phyloP scores from a whole-genome alignment of 352 stramenopile genomes.

The Globisporangium ultimum region DNA sequence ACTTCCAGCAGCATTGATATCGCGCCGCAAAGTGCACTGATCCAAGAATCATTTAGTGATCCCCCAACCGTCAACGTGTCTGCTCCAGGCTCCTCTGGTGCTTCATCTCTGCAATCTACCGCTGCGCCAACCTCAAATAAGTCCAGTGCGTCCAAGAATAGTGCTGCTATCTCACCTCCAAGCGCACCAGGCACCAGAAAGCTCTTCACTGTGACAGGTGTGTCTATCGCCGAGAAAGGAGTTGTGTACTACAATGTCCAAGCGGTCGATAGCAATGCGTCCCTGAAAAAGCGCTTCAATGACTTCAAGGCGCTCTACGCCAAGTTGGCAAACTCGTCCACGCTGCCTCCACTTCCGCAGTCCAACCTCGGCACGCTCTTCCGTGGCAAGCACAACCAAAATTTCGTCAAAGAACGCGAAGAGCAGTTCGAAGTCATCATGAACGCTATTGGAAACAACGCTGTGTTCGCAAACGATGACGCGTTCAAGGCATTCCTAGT shows the following conservation, averaged over 20 bases:
- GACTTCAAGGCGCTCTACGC: constrained; percentile 78
- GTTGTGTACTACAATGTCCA: constrained; percentile 74
- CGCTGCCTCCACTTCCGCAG: constrained; percentile 50
- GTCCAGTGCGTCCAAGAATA: constrained; percentile 1
- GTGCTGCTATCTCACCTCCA: neutral
- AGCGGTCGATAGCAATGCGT: constrained; percentile 23
- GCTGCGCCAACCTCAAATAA: too few species aligned
- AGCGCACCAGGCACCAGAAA: constrained; percentile 16
- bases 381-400: constrained; percentile 56
- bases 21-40: too few species aligned
- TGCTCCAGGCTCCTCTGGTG: too few species aligned
- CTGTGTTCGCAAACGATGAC: constrained; percentile 32
- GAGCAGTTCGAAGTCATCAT: constrained; percentile 56
- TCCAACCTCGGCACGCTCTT: constrained; percentile 45
- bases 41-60: too few species aligned
- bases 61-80: too few species aligned
- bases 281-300: constrained; percentile 73
- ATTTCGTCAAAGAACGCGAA: constrained; percentile 61
- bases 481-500: constrained; percentile 61
- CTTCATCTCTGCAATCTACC: too few species aligned
- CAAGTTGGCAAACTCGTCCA: constrained; percentile 24
- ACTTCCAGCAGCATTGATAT: too few species aligned
- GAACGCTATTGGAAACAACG: constrained; percentile 60
- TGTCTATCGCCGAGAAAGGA: constrained; percentile 59
- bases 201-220: constrained; percentile 41